phyloP scores from a whole-genome alignment of 306 rosid species.

The Vigna hirtella region DNA sequence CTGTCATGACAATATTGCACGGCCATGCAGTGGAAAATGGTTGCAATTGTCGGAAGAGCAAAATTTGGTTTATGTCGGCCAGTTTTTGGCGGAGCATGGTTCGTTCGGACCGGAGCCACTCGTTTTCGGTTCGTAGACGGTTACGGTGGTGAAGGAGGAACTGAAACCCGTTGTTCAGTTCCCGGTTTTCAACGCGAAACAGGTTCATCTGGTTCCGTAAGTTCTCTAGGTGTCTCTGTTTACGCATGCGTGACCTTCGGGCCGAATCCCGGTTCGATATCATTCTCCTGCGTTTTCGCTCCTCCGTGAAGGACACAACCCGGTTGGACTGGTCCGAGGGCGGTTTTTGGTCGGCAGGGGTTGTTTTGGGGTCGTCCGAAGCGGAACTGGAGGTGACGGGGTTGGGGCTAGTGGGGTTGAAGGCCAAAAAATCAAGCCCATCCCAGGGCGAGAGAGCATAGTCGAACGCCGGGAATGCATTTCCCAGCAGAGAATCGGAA shows the following conservation, averaged over 20 bases:
- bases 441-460: slow-evolving; percentile 63
- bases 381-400: slow-evolving; percentile 51
- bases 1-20: slow-evolving; percentile 51
- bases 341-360: slow-evolving; percentile 38
- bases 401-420: slow-evolving; percentile 44
- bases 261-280: slow-evolving; percentile 96
- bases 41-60: slow-evolving; percentile 65
- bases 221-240: slow-evolving; percentile 85
- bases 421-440: slow-evolving; percentile 37
- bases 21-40: slow-evolving; percentile 65
- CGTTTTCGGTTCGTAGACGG: slow-evolving; percentile 62
- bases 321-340: slow-evolving; percentile 35
- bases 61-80: slow-evolving; percentile 54
- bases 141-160: slow-evolving; percentile 49
- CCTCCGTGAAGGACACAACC: slow-evolving; percentile 45
- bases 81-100: slow-evolving; percentile 60
- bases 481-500: slow-evolving; percentile 51
- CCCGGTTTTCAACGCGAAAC: slow-evolving; percentile 73
- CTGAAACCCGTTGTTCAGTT: slow-evolving; percentile 64
- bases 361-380: slow-evolving; percentile 53
- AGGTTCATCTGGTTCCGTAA: slow-evolving; percentile 75
- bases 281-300: slow-evolving; percentile 80
- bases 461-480: slow-evolving; percentile 57
- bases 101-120: slow-evolving; percentile 63
- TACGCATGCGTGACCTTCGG: slow-evolving; percentile 88